Conservation (phyloP, 2,329 filamentous ascomycete genomes). For the Pseudogymnoascus verrucosus region DNA sequence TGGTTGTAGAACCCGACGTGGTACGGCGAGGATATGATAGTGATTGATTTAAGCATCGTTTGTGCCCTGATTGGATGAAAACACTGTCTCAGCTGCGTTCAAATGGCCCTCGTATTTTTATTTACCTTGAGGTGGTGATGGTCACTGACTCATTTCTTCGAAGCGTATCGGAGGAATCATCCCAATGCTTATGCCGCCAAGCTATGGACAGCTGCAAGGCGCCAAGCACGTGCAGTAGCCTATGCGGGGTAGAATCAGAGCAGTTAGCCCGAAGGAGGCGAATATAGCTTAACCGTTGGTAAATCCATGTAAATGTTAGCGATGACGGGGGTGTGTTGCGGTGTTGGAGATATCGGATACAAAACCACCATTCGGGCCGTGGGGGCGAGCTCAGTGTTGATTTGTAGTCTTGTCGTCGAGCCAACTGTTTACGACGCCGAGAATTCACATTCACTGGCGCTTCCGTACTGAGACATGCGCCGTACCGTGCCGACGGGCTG, state of each 20-base stretch:
- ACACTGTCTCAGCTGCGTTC: background rate
- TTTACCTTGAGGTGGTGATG: background rate
- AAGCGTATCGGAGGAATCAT: background rate
- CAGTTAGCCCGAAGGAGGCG: background rate
- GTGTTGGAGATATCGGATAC: background rate
- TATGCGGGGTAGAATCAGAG: background rate
- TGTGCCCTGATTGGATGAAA: background rate
- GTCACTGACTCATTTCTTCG: background rate
- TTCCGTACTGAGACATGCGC: background rate
- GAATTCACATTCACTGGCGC: background rate
- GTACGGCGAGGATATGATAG: conserved; percentile 33
- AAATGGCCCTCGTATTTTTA: background rate
- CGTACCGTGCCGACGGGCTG: background rate
- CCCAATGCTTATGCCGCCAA: background rate
- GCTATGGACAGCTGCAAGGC: background rate
- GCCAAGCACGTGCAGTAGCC: background rate
- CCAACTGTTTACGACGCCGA: background rate
- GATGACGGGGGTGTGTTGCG: background rate
- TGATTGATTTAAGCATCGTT: conserved; percentile 21
- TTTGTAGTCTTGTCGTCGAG: background rate
- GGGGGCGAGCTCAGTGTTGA: background rate
- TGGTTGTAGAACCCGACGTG: conserved; percentile 32
- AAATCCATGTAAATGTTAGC: background rate
- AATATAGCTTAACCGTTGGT: background rate
- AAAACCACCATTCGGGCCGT: background rate